phyloP scores from a whole-genome alignment of 2,329 filamentous ascomycete species.

The Pestalotiopsis sp. region DNA sequence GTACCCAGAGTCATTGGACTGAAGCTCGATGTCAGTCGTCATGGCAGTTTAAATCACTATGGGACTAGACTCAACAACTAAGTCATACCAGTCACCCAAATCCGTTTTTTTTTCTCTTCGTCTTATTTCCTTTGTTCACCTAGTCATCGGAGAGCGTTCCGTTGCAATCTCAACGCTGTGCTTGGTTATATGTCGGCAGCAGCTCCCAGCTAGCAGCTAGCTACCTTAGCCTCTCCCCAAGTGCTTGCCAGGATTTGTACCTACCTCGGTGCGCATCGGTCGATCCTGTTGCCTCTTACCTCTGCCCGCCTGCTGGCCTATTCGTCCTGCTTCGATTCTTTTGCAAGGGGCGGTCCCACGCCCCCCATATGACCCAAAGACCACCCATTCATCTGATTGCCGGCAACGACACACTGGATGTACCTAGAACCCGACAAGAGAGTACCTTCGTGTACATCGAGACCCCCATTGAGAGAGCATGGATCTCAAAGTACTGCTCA shows the following conservation, averaged over 20 bases:
- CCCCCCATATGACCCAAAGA: background rate
- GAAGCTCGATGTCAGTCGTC: background rate
- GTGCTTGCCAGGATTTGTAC: background rate
- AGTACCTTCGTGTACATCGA: background rate
- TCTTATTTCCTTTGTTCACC: background rate
- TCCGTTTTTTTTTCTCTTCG: background rate
- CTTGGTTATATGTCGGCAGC: background rate
- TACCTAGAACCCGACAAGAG: background rate
- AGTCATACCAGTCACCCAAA: background rate
- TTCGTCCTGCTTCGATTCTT: background rate
- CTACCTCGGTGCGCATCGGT: background rate
- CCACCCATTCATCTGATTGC: background rate
- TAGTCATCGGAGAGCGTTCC: background rate
- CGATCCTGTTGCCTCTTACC: background rate
- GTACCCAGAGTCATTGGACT: no score
- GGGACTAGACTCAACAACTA: background rate
- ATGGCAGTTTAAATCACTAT: background rate
- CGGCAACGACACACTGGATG: background rate
- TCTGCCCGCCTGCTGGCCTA: background rate
- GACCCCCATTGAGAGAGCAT: background rate
- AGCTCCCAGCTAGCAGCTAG: no score
- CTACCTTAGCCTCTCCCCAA: no score
- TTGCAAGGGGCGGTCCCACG: background rate
- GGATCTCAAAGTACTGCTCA: background rate
- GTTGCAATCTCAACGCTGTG: background rate